Base-by-base conservation (phyloP, 108 stramenopile species). In the Chaetoceros tenuissimus region DNA sequence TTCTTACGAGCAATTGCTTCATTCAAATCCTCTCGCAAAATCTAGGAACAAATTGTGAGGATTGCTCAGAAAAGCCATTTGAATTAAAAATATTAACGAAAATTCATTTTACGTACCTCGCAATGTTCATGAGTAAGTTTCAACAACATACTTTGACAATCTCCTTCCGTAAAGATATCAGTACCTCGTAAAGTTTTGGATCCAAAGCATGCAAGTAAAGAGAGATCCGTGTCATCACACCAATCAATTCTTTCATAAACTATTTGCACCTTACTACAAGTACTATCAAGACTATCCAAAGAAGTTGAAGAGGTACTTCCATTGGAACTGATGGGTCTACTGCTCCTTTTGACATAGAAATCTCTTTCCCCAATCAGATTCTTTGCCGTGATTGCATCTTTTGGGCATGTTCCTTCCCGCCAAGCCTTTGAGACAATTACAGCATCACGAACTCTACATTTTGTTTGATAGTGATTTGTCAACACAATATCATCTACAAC, bases 141-240 rank as follows among this genome's bases (percentile, higher is more conserved):
- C 31, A 92, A 62, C 22, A 87, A 65, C 28, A 92, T 85, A 52
- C 89, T 92, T 51, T 92, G 89, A 57, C 89, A 92, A 53, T 92
- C 89, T 20, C 89, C 89, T 54, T 85, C 85, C 26, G 89, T 87
- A 54, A 92, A 92, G 80, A 92, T 87, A 63, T 87, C 89, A 54
- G 79, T 81, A 13, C 89, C 89, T 63, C 82, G 71, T 77, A 92
- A 67, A 27, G 60, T 72, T 30, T 85, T 81, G 55, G 82, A 71
- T 23, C 84, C 86, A 23, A 87, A 62, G 31, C 89, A 92, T 55
- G 73, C 58, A 60, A 84, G 79, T 47, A 70, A 66, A 49, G 66
- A 67, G 26, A 92, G 76, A 55, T 85, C 86, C 20, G 75, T 70
- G 51, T 92, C 89, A 63, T 92, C 89, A 2, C 84, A 51, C 89